Base-by-base conservation (phyloP, 306 rosid species). In the Lathyrus sativus region DNA sequence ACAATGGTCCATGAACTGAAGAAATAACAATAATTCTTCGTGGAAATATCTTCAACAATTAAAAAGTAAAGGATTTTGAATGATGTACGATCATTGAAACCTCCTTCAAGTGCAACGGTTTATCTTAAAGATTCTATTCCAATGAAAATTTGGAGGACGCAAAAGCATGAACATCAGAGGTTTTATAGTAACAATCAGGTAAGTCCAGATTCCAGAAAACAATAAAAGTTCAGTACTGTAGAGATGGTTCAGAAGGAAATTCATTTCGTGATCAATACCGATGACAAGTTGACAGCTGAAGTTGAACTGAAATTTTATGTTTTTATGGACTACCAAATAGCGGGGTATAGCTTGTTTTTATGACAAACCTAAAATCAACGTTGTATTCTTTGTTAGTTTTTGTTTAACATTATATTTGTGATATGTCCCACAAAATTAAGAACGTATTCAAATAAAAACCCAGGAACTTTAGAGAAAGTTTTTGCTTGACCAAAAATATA, bases 161-260 rank as follows among this genome's bases (percentile, higher is more conserved):
- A 41, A 41, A 19, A 19, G 14, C n/a, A 43, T 43, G 48, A 43
- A n/a, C 6, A 43, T 43, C 48, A 43, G 7, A 12, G 17, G 3
- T 3, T 42, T 42, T 4, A 43, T 4, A 43, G 7, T 43, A 43
- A 43, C 49, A n/a, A 43, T 26, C 49, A 43, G 17, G 49, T 43
- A 43, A 43, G 49, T 43, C 49, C 15, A 43, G 15, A 56, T 28
- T 45, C 19, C 11, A 26, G 43, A 62, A 64, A 11, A 65, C 59
- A 43, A 9, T 38, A 9, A 26, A 45, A 65, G 29, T 41, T 55
- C 9, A 19, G 49, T 9, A 12, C 29, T 3, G 29, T 26, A 26
- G 48, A 54, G 13, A 41, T 54, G 48, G 55, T 53, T 64, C 63
- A 19, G 46, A 65, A 66, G 54, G 18, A 7, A 31, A 64, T 17